phyloP scores from a whole-genome alignment of 352 stramenopile species.

The Globisporangium acanthophoron region DNA sequence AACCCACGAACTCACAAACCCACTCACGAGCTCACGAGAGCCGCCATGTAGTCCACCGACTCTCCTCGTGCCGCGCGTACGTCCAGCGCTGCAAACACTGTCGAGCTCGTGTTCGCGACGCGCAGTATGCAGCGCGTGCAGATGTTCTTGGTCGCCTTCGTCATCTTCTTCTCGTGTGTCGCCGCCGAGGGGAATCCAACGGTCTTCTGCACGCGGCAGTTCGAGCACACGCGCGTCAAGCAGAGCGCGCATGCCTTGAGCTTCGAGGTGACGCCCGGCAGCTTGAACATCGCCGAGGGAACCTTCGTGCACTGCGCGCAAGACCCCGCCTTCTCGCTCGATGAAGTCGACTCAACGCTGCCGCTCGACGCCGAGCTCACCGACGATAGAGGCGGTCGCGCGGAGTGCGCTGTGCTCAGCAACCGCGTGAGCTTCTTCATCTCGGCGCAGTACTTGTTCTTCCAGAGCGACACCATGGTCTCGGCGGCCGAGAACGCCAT shows the following conservation, averaged over 20 bases:
- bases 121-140: constrained; percentile 28
- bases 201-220: constrained; percentile 16
- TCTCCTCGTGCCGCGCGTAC: neutral
- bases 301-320: neutral
- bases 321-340: neutral
- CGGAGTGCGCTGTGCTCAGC: neutral
- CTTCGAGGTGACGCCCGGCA: neutral
- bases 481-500: neutral
- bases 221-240: constrained; percentile 14
- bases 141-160: constrained; percentile 15
- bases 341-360: neutral
- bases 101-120: constrained; percentile 1
- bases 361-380: too few species aligned
- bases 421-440: constrained; percentile 15
- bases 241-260: constrained; percentile 6
- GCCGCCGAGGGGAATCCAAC: constrained; percentile 10
- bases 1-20: too few species aligned
- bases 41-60: constrained; percentile 12
- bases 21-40: neutral
- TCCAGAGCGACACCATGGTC: constrained; percentile 3
- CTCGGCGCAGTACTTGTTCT: constrained; percentile 4
- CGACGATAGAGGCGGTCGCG: neutral
- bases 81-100: constrained; percentile 15
- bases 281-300: neutral
- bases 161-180: constrained; percentile 18